Evolutionary conservation across 768 basidiomycete genomes (phyloP).

Genomic region (Psilocybe cubensis): DNA sequence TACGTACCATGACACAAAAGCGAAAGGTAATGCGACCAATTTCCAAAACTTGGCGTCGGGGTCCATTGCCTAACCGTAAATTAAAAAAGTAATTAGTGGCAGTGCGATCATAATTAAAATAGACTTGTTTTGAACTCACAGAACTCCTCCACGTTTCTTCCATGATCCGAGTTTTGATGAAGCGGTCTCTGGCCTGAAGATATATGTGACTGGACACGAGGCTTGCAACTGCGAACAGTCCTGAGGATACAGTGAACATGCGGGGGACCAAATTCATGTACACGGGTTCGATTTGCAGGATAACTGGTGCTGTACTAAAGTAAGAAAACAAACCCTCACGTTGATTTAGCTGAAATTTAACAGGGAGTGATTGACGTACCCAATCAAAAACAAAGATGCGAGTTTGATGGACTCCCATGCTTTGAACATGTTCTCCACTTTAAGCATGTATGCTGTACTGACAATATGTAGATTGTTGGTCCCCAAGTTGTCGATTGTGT

Average conservation of each 20-base stretch:
- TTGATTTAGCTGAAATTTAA: too few relatives aligned
- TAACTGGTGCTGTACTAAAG: neutral
- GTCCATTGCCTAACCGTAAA: neutral
- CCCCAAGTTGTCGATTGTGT: neutral
- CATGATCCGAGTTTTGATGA: neutral
- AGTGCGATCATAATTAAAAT: neutral
- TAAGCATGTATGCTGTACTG: neutral
- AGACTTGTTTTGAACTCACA: neutral
- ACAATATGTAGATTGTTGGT: neutral
- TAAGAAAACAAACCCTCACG: too few relatives aligned
- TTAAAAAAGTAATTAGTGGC: neutral
- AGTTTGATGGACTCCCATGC: slow-evolving; percentile 1
- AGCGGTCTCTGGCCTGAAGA: neutral
- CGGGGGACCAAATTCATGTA: neutral
- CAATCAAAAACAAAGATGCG: neutral
- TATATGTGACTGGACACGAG: slow-evolving; percentile 3
- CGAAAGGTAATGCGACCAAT: slow-evolving; percentile 3
- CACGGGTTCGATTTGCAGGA: slow-evolving; percentile 9
- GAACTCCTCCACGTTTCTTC: slow-evolving; percentile 2
- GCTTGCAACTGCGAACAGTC: neutral
- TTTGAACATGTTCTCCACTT: neutral
- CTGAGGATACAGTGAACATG: slow-evolving; percentile 1
- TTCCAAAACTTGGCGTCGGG: neutral
- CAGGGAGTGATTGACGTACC: too few relatives aligned
- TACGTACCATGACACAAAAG: slow-evolving; percentile 10